Evolutionary conservation across 202 grass and related monocot genomes (phyloP).

Genomic region (Setaria viridis): DNA sequence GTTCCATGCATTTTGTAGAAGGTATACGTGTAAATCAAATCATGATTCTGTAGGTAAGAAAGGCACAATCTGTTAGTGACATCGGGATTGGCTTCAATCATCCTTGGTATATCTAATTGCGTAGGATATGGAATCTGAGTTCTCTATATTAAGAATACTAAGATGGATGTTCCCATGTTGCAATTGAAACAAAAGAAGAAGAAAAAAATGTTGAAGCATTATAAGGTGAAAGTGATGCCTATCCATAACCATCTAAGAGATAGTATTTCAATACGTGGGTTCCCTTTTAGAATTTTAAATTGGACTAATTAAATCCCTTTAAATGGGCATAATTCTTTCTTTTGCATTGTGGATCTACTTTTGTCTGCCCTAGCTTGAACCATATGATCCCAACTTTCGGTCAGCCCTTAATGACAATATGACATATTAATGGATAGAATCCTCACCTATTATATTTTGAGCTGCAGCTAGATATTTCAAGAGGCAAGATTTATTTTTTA

Average conservation of each 20-base stretch:
- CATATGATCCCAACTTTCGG: not conserved
- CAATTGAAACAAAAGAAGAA: not conserved
- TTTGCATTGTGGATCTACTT: conserved; percentile 2
- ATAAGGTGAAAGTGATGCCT: not conserved
- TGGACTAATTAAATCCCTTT: not conserved
- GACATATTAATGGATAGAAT: not conserved
- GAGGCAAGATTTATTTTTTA: not conserved
- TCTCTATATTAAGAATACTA: not conserved
- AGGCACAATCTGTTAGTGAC: conserved; percentile 12
- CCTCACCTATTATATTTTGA: not conserved
- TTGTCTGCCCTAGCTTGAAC: not conserved
- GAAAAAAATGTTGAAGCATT: not conserved
- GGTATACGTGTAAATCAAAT: not conserved
- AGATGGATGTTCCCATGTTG: not conserved
- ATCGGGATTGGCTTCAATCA: conserved; percentile 27
- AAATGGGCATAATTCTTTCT: not conserved
- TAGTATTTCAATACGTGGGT: not conserved
- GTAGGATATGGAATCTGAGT: not conserved
- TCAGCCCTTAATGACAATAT: not conserved
- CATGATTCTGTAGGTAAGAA: not conserved
- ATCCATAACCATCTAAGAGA: not conserved
- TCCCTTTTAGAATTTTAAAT: not conserved
- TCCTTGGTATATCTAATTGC: not conserved
- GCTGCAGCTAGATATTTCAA: not conserved
- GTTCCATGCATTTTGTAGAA: not conserved